These are phyloP conservation scores for Russula griseocarnosa DNA, from an alignment of 768 basidiomycete genomes.

Conservation along the genomic window DNA sequence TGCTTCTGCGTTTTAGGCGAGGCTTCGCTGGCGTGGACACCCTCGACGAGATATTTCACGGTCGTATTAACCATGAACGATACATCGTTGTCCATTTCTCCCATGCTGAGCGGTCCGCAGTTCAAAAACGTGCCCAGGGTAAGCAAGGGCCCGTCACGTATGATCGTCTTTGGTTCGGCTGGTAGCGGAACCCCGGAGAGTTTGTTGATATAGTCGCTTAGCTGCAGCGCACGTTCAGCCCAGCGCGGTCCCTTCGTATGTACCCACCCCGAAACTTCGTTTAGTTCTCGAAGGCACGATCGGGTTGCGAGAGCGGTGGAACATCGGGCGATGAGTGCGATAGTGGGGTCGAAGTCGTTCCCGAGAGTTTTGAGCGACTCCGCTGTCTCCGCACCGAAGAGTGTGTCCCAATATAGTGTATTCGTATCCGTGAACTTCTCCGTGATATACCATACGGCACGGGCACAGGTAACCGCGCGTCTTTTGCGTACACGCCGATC, in stretches of 20 bases:
- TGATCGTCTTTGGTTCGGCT: not conserved
- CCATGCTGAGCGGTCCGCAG: not conserved
- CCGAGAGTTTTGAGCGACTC: slow-evolving; percentile 12
- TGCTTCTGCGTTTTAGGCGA: slow-evolving; percentile 4
- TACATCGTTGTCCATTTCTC: not conserved
- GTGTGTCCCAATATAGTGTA: slow-evolving; percentile 18
- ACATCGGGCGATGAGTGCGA: slow-evolving; percentile 12
- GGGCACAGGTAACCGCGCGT: slow-evolving; percentile 12
- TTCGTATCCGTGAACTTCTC: slow-evolving; percentile 13
- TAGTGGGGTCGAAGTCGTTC: not conserved
- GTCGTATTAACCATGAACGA: slow-evolving; percentile 9
- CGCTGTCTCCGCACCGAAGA: slow-evolving; percentile 19
- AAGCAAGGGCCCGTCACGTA: slow-evolving; percentile 11
- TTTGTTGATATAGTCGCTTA: not conserved
- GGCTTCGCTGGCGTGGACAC: slow-evolving; percentile 2
- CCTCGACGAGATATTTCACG: slow-evolving; percentile 10
- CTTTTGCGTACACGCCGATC: not conserved
- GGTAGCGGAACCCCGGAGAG: not conserved
- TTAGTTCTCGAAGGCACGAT: slow-evolving; percentile 18
- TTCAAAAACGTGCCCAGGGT: not conserved
- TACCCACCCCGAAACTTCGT: not conserved
- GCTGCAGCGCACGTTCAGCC: slow-evolving; percentile 6
- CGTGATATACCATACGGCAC: slow-evolving; percentile 22
- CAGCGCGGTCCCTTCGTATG: slow-evolving; percentile 7
- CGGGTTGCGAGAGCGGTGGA: slow-evolving; percentile 14